These are phyloP conservation scores for Globisporangium orthogonon DNA, from an alignment of 352 stramenopile species.

Conservation along the genomic window DNA sequence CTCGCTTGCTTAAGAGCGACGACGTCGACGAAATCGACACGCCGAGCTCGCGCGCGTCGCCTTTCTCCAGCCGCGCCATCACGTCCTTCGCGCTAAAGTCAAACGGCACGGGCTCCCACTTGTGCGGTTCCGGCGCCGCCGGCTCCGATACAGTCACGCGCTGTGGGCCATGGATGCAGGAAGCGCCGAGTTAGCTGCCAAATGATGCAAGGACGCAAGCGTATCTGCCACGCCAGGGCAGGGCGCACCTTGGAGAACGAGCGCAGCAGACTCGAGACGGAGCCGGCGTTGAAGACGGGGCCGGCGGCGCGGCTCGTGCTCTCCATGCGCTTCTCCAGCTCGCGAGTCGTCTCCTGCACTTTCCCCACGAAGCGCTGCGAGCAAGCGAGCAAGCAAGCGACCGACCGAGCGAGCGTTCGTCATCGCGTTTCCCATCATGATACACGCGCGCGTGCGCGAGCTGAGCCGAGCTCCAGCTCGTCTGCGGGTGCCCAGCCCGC, in stretches of 20 bases:
- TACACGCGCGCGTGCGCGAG: too few species aligned
- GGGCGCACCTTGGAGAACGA: conserved; percentile 60
- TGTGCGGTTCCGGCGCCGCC: conserved; percentile 18
- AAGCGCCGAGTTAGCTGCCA: not conserved
- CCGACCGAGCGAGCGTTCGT: not conserved
- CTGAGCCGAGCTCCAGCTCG: too few species aligned
- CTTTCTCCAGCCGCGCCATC: conserved; percentile 44
- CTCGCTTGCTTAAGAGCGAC: not conserved
- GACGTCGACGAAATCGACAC: conserved; percentile 39
- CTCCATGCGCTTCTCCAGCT: conserved; percentile 63
- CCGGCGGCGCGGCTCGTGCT: conserved; percentile 38
- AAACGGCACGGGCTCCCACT: conserved; percentile 61
- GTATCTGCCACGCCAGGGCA: too few species aligned
- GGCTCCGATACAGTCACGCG: conserved; percentile 26
- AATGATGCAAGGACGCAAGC: too few species aligned
- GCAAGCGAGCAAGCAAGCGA: not conserved
- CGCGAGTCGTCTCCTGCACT: conserved; percentile 45
- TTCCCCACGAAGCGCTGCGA: conserved; percentile 52
- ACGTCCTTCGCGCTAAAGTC: conserved; percentile 48
- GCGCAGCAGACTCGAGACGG: conserved; percentile 52
- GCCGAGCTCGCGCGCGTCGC: conserved; percentile 44
- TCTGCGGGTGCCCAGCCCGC: too few species aligned
- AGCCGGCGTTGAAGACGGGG: conserved; percentile 52
- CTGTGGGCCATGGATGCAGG: not conserved
- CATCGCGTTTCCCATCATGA: not conserved